These are phyloP conservation scores for Colletotrichum brevisporum DNA, from an alignment of 2,329 filamentous ascomycete genomes.

Conservation along the genomic window DNA sequence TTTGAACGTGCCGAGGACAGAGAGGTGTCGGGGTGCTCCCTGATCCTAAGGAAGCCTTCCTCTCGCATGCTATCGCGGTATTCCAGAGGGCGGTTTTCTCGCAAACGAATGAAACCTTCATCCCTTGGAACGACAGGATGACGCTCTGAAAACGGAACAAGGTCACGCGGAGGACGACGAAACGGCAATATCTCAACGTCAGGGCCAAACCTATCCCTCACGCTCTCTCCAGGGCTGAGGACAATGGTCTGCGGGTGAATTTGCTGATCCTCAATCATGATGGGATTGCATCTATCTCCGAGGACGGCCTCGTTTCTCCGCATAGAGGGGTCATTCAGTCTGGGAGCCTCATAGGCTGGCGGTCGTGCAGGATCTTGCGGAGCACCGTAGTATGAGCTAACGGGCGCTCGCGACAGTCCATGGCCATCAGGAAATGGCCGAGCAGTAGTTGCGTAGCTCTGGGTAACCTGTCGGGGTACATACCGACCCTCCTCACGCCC, in stretches of 20 bases:
- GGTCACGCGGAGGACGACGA: constrained; percentile 28
- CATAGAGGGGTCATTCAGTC: neutral
- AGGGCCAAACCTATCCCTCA: constrained; percentile 39
- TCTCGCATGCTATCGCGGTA: constrained; percentile 24
- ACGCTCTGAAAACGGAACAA: constrained; percentile 5
- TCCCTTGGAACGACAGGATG: constrained; percentile 11
- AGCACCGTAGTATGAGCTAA: constrained; percentile 8
- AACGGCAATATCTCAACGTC: constrained; percentile 39
- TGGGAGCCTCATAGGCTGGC: constrained; percentile 33
- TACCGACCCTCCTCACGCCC: constrained; percentile 9
- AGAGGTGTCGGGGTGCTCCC: constrained; percentile 19
- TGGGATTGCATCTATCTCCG: constrained; percentile 50
- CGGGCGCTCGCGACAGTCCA: neutral
- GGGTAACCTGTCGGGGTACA: constrained; percentile 11
- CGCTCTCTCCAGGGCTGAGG: constrained; percentile 54
- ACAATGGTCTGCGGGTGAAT: constrained; percentile 11
- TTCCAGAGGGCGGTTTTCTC: constrained; percentile 18
- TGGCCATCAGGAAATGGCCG: constrained; percentile 10
- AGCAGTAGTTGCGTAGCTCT: constrained; percentile 8
- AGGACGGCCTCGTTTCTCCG: constrained; percentile 4
- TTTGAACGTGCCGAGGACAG: constrained; percentile 18
- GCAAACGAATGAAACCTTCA: constrained; percentile 36
- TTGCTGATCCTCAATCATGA: constrained; percentile 57
- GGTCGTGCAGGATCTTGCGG: constrained; percentile 41
- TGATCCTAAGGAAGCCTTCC: constrained; percentile 35